A percentile compares a stretch with the other conserved stretches of the same genome.
Conservation (phyloP, 2,329 filamentous ascomycete genomes). For the Byssochlamys sp. region DNA sequence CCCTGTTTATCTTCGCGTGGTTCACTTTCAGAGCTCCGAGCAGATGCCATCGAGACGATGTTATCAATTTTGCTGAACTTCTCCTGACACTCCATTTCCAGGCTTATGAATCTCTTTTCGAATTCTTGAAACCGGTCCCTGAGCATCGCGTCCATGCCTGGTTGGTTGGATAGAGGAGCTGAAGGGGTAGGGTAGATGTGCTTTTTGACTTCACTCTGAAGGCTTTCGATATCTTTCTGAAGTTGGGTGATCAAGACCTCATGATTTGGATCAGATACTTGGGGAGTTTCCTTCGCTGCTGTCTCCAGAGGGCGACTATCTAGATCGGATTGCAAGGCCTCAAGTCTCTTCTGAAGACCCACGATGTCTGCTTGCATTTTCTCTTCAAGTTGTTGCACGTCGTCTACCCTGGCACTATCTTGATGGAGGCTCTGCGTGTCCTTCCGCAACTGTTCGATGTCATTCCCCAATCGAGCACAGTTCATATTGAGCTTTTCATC, state of each 20-base stretch:
- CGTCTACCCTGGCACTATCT: not conserved
- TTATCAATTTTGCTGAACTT: not conserved
- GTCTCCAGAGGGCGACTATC: not conserved
- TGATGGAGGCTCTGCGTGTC: not conserved
- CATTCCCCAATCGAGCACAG: not conserved
- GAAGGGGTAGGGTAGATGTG: not conserved
- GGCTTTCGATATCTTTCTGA: not conserved
- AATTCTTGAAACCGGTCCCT: not conserved
- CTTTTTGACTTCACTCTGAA: not conserved
- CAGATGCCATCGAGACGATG: not conserved
- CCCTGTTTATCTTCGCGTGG: not conserved
- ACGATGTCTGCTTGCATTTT: not conserved
- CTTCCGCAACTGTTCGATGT: not conserved
- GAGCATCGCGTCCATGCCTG: not conserved
- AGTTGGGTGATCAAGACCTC: not conserved
- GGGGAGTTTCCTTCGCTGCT: not conserved
- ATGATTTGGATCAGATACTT: not conserved
- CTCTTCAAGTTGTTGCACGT: not conserved
- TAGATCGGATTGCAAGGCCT: not conserved
- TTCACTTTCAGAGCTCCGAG: not conserved
- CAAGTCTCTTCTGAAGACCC: not conserved
- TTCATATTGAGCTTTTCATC: not conserved
- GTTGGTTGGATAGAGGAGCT: not conserved
- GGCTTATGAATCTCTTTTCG: not conserved
- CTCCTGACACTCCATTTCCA: not conserved